Conservation (phyloP, 1,284 basidiomycete species). For the Pterula multifida region DNA sequence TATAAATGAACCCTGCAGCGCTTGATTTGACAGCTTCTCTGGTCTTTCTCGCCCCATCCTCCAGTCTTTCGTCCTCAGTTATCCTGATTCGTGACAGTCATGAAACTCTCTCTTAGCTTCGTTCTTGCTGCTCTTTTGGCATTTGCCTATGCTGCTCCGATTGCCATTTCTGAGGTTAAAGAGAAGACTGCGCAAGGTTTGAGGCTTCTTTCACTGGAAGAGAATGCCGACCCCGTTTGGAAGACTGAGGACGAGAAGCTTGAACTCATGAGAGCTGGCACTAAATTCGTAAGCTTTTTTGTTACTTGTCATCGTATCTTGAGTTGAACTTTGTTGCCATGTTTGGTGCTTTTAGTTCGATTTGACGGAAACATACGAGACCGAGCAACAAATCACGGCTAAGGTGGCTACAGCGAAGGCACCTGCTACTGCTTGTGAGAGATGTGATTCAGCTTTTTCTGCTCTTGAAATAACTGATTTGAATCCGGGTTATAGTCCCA, state of each 20-base stretch:
- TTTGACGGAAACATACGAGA: conserved; percentile 42
- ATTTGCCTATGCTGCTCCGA: neutral
- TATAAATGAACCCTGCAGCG: neutral
- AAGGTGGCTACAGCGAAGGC: conserved; percentile 9
- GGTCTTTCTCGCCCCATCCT: neutral
- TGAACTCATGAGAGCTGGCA: conserved; percentile 9
- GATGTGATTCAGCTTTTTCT: conserved; percentile 3
- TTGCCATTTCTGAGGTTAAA: neutral
- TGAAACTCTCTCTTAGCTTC: neutral
- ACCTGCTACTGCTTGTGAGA: conserved; percentile 19
- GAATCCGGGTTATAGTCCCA: conserved; percentile 18
- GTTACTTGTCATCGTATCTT: neutral
- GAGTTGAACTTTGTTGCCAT: conserved; percentile 1
- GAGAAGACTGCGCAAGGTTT: conserved; percentile 1
- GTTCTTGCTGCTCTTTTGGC: neutral
- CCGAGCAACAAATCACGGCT: conserved; percentile 19
- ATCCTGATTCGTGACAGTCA: neutral
- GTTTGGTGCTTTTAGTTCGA: conserved; percentile 21
- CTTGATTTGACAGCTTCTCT: neutral
- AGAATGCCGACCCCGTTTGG: conserved; percentile 14
- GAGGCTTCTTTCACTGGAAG: neutral
- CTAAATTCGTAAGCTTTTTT: conserved; percentile 17
- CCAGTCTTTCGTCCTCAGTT: neutral
- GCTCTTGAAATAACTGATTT: conserved; percentile 1
- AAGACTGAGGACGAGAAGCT: conserved; percentile 14